phyloP scores from a whole-genome alignment of 2,329 filamentous ascomycete species.

The Chaetomiaceae sp. region DNA sequence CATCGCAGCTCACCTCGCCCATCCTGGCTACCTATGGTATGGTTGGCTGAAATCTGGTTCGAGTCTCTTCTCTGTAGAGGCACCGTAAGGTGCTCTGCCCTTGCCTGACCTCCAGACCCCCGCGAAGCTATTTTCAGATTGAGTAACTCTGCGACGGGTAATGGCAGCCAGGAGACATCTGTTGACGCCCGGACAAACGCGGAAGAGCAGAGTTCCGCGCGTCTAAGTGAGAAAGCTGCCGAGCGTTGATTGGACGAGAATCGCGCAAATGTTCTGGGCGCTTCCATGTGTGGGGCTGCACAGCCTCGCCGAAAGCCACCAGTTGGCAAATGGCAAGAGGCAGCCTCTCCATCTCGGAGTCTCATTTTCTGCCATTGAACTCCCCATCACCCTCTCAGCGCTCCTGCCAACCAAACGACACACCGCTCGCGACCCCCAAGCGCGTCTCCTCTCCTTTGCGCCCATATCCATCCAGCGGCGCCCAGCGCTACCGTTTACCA shows the following conservation, averaged over 20 bases:
- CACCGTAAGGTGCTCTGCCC: too few relatives aligned
- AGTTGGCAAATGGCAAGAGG: constrained; percentile 4
- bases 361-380: constrained; percentile 7
- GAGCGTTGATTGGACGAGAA: constrained; percentile 18
- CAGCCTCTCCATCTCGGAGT: constrained; percentile 7
- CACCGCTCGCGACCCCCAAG: constrained; percentile 3
- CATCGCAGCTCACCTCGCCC: too few relatives aligned
- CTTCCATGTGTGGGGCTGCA: constrained; percentile 1
- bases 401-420: background rate
- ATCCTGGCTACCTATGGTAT: too few relatives aligned
- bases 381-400: background rate
- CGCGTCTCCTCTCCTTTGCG: background rate
- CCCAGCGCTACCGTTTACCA: background rate
- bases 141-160: background rate
- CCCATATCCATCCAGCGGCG: background rate
- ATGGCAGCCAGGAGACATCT: background rate
- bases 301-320: constrained; percentile 15
- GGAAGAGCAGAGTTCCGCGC: constrained; percentile 2
- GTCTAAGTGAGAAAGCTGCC: background rate
- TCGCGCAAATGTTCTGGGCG: constrained; percentile 21
- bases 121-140: background rate
- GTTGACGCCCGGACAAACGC: background rate
- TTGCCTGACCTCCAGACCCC: too few relatives aligned
- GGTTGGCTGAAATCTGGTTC: too few relatives aligned
- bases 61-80: too few relatives aligned